These are phyloP conservation scores for Diplodia mutila DNA, from an alignment of 2,329 filamentous ascomycete genomes.

Conservation along the genomic window DNA sequence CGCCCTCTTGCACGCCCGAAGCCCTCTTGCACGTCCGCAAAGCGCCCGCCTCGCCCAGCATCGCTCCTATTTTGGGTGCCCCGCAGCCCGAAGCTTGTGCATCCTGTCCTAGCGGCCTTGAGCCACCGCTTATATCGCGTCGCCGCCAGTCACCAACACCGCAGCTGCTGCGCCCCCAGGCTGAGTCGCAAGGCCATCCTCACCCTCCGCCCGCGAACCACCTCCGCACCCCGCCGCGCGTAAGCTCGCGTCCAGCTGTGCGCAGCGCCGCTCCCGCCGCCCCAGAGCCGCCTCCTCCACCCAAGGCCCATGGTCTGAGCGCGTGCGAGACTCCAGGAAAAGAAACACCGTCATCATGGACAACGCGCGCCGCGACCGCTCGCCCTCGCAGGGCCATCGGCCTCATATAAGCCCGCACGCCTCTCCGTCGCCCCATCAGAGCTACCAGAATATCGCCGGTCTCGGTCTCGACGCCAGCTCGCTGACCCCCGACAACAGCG, in stretches of 20 bases:
- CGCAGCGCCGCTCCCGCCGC: conserved; percentile 15
- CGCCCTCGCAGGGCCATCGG: conserved; percentile 61
- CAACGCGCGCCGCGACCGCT: conserved; percentile 63
- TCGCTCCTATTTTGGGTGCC: conserved; percentile 22
- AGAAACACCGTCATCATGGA: conserved; percentile 52
- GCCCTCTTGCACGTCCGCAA: background rate
- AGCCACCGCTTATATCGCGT: conserved; percentile 19
- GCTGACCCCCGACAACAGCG: conserved; percentile 34
- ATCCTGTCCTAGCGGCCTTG: conserved; percentile 19
- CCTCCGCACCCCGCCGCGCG: conserved; percentile 12
- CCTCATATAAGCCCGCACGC: conserved; percentile 70
- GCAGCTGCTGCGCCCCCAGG: conserved; percentile 26
- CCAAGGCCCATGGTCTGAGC: conserved; percentile 35
- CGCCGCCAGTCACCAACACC: conserved; percentile 13
- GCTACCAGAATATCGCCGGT: conserved; percentile 62
- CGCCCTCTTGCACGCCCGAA: background rate
- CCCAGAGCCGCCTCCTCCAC: conserved; percentile 27
- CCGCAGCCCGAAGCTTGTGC: conserved; percentile 18
- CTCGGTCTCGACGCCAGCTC: conserved; percentile 60
- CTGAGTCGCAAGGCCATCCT: conserved; percentile 27
- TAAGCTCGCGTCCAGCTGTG: conserved; percentile 25
- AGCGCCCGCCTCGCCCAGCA: background rate
- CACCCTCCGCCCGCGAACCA: conserved; percentile 19
- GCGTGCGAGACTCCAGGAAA: conserved; percentile 35
- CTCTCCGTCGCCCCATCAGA: conserved; percentile 63